These are phyloP conservation scores for Rhodosporidiobolus sp. DNA, from an alignment of 768 basidiomycete genomes.

Conservation along the genomic window DNA sequence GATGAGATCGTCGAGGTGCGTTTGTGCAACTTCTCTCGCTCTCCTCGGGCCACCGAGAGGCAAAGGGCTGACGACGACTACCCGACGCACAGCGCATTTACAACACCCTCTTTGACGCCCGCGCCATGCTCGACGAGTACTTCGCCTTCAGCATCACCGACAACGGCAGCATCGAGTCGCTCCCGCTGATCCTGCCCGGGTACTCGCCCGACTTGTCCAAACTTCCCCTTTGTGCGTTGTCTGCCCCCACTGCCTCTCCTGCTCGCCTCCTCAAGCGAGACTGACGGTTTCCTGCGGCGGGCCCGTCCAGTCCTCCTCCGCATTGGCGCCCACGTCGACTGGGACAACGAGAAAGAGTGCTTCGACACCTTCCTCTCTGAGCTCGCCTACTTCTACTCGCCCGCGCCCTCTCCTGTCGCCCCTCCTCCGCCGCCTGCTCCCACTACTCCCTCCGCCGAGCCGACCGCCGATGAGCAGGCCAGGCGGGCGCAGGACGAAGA, in stretches of 20 bases:
- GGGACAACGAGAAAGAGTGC: slow-evolving; percentile 78
- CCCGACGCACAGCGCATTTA: slow-evolving; percentile 4
- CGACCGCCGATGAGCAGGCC: slow-evolving; percentile 32
- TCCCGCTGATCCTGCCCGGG: slow-evolving; percentile 79
- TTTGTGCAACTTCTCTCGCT: not conserved
- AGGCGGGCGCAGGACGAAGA: slow-evolving; percentile 41
- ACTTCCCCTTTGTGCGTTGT: slow-evolving; percentile 68
- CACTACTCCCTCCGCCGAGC: not conserved
- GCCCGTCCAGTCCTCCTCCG: slow-evolving; percentile 41
- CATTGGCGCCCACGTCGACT: slow-evolving; percentile 65
- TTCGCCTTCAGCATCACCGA: slow-evolving; percentile 69
- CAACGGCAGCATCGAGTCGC: slow-evolving; percentile 64
- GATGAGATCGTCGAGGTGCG: slow-evolving; percentile 69
- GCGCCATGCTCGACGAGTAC: slow-evolving; percentile 88
- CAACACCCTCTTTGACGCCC: slow-evolving; percentile 37
- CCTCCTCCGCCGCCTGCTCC: not conserved
- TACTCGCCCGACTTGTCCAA: slow-evolving; percentile 89
- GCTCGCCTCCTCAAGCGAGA: not conserved
- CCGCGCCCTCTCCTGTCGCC: slow-evolving; percentile 37
- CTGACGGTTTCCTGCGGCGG: not conserved
- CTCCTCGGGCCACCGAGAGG: no score
- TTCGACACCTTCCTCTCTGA: slow-evolving; percentile 82
- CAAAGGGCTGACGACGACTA: no score
- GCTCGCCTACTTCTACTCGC: slow-evolving; percentile 81
- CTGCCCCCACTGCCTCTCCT: not conserved